Percentiles rank a stretch among this genome's conserved stretches.
These are phyloP conservation scores for Leptographium radiaticola DNA, from an alignment of 2,329 filamentous ascomycete genomes.

Conservation along the genomic window DNA sequence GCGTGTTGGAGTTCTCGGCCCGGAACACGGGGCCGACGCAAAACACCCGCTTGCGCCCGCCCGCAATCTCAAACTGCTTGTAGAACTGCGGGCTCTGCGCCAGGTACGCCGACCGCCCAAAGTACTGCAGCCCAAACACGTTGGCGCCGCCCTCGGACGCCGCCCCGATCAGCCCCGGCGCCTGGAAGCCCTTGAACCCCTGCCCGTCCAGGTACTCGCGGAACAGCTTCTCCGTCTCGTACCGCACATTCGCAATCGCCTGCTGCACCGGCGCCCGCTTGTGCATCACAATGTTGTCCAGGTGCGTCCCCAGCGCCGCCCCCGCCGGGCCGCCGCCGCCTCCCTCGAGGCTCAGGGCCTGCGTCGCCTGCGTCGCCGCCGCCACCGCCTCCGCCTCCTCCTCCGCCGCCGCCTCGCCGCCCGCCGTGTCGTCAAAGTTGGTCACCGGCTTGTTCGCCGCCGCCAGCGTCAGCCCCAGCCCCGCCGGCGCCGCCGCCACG, in stretches of 20 bases:
- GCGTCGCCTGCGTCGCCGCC: constrained; percentile 12
- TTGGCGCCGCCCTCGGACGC: constrained; percentile 88
- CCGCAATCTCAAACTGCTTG: constrained; percentile 77
- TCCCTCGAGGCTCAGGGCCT: too few relatives aligned
- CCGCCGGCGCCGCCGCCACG: constrained; percentile 48
- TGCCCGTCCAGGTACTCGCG: constrained; percentile 54
- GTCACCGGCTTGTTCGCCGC: constrained; percentile 40
- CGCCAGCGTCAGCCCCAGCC: constrained; percentile 44
- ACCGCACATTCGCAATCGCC: constrained; percentile 50
- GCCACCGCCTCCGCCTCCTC: constrained; percentile 16
- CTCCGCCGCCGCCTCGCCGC: constrained; percentile 29
- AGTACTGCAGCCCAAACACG: constrained; percentile 85
- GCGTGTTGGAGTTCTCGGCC: constrained; percentile 77
- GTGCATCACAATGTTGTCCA: constrained; percentile 88
- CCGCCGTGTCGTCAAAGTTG: constrained; percentile 37
- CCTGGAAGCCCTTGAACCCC: constrained; percentile 74
- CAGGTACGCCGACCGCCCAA: constrained; percentile 67
- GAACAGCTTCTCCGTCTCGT: constrained; percentile 26
- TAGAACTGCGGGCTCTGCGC: constrained; percentile 77
- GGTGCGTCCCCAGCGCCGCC: constrained; percentile 69
- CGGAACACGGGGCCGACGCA: constrained; percentile 72
- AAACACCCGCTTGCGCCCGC: constrained; percentile 64
- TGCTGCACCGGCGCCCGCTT: constrained; percentile 85
- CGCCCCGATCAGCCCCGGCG: constrained; percentile 77
- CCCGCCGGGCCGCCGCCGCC: constrained; percentile 38